Evolutionary conservation across 345 rosid species (phyloP).

Genomic region (Erodium maritimum): DNA sequence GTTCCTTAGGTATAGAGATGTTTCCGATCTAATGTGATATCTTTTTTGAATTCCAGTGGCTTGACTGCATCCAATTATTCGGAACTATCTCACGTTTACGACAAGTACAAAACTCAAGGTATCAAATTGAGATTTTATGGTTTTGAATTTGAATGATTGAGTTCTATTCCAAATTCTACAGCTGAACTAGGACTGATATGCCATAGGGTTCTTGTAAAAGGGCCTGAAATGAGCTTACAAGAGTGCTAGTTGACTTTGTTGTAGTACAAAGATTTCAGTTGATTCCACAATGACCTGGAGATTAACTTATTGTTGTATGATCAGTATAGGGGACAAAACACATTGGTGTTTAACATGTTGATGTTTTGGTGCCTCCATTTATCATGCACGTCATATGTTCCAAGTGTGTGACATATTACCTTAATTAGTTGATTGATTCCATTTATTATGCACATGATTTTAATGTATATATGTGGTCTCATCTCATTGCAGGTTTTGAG

Average conservation of each 20-base stretch:
- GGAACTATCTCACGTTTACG: slow-evolving; percentile 67
- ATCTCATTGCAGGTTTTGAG: slow-evolving; percentile 48
- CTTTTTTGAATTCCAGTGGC: slow-evolving; percentile 45
- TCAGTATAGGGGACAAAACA: too few relatives aligned
- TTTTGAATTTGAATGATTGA: background rate
- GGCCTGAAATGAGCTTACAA: background rate
- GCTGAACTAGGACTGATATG: too few relatives aligned
- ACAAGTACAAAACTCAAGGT: slow-evolving; percentile 92
- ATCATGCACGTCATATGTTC: background rate
- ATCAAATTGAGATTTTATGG: background rate
- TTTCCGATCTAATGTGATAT: slow-evolving; percentile 7
- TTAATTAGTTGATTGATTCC: background rate
- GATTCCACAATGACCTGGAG: background rate
- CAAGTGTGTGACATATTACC: background rate
- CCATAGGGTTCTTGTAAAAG: background rate
- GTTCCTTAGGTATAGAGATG: background rate
- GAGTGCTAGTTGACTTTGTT: background rate
- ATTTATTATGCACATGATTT: too few relatives aligned
- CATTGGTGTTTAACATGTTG: too few relatives aligned
- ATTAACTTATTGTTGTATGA: too few relatives aligned
- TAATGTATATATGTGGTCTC: too few relatives aligned
- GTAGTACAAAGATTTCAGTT: too few relatives aligned
- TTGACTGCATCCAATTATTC: slow-evolving; percentile 79
- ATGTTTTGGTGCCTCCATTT: too few relatives aligned
- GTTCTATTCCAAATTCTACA: background rate